Conservation (phyloP, 495 filamentous ascomycete species). For the Pseudomonodictys pantanalensis region DNA sequence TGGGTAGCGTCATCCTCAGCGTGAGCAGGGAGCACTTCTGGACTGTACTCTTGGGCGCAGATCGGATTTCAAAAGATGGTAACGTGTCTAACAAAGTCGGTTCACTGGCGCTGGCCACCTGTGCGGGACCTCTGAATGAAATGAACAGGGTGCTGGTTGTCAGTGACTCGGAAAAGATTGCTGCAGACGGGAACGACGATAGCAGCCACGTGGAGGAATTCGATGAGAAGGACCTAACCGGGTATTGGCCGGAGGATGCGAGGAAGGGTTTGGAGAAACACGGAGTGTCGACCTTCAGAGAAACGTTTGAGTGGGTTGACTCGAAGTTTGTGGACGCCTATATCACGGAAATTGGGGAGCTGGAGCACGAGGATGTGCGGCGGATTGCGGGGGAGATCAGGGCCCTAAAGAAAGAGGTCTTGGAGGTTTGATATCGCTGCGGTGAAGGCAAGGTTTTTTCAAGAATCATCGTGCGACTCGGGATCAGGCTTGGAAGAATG, state of each 20-base stretch:
- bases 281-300: constrained; percentile 51
- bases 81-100: constrained; percentile 67
- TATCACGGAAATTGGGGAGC: constrained; percentile 52
- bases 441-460: too few species aligned
- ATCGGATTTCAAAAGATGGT: constrained; percentile 55
- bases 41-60: constrained; percentile 63
- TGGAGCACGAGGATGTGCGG: constrained; percentile 38
- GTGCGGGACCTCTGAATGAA: constrained; percentile 46
- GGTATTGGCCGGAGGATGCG: constrained; percentile 9
- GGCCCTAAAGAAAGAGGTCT: background rate
- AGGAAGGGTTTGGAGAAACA: constrained; percentile 1
- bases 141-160: constrained; percentile 54
- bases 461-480: too few species aligned
- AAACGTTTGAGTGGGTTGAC: constrained; percentile 67
- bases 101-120: constrained; percentile 54
- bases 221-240: constrained; percentile 28
- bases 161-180: constrained; percentile 61
- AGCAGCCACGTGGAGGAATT: constrained; percentile 49
- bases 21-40: too few species aligned
- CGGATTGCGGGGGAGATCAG: constrained; percentile 5
- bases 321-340: constrained; percentile 53
- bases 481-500: too few species aligned
- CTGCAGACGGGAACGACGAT: constrained; percentile 44
- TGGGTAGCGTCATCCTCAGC: constrained; percentile 48
- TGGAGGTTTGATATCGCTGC: too few species aligned